Evolutionary conservation across 106 monocot species (phyloP).

Genomic region (Narthecium ossifragum): DNA sequence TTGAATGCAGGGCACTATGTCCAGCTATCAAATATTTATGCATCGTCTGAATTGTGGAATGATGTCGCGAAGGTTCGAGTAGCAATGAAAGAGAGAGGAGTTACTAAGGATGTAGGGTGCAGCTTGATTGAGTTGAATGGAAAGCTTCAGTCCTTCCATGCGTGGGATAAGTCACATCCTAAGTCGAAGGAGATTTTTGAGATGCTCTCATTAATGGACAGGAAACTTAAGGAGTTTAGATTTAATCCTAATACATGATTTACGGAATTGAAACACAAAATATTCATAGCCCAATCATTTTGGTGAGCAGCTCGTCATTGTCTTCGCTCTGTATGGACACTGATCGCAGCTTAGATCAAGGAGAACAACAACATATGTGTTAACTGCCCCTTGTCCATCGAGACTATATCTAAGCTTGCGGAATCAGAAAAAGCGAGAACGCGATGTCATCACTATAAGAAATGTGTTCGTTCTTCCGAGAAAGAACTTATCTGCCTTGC

Average conservation of each 20-base stretch:
- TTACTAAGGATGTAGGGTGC: slow-evolving; percentile 39
- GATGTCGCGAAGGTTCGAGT: slow-evolving; percentile 47
- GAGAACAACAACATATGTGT: too few species aligned
- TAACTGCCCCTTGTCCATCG: too few species aligned
- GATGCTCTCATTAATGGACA: slow-evolving; percentile 35
- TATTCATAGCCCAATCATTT: slow-evolving; percentile 14
- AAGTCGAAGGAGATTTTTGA: slow-evolving; percentile 33
- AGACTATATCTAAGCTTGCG: too few species aligned
- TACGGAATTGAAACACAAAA: slow-evolving; percentile 4
- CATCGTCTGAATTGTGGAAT: slow-evolving; percentile 55
- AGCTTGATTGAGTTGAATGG: slow-evolving; percentile 54
- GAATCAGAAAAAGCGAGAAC: too few species aligned
- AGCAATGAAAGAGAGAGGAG: slow-evolving; percentile 56
- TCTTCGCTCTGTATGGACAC: slow-evolving; percentile 27
- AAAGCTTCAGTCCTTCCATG: slow-evolving; percentile 32
- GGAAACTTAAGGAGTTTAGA: slow-evolving; percentile 39
- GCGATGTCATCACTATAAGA: too few species aligned
- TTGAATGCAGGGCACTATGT: slow-evolving; percentile 81
- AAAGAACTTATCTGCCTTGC: too few species aligned
- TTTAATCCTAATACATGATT: slow-evolving; percentile 19
- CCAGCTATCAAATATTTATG: slow-evolving; percentile 79
- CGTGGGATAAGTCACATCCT: slow-evolving; percentile 36
- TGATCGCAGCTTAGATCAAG: too few species aligned
- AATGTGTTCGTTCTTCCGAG: too few species aligned
- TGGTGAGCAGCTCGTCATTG: slow-evolving; percentile 34